Percentiles rank a stretch among this genome's conserved stretches.
These are phyloP conservation scores for Sergeia podlipaevii DNA, from an alignment of 208 protist species.

Conservation along the genomic window DNA sequence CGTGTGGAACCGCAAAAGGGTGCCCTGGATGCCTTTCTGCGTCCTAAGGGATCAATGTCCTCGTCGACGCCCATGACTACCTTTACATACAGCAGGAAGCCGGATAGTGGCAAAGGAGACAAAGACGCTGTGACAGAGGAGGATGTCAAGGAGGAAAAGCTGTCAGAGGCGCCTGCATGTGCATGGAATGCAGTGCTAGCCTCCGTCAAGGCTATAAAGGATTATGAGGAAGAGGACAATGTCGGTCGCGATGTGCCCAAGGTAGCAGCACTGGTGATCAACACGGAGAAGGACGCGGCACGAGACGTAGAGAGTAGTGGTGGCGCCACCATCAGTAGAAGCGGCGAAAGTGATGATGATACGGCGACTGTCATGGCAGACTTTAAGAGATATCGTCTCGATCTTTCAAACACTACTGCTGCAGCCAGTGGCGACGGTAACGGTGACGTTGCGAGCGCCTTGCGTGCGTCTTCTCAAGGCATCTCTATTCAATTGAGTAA, in stretches of 20 bases:
- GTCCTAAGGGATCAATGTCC: neutral
- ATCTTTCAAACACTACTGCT: conserved; percentile 15
- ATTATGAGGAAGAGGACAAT: too few species aligned
- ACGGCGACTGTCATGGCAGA: conserved; percentile 48
- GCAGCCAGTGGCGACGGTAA: neutral
- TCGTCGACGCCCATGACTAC: neutral
- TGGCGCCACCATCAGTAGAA: too few species aligned
- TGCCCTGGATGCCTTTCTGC: conserved; percentile 65
- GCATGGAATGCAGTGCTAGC: too few species aligned
- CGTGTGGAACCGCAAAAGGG: conserved; percentile 75
- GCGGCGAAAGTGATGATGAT: conserved; percentile 22
- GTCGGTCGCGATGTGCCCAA: too few species aligned
- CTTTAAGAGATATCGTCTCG: conserved; percentile 43
- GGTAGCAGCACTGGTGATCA: too few species aligned
- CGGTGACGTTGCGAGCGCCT: neutral
- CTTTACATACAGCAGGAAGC: neutral
- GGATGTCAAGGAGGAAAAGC: too few species aligned
- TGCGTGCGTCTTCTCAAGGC: too few species aligned
- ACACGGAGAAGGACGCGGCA: too few species aligned
- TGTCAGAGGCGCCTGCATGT: too few species aligned
- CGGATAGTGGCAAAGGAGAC: neutral
- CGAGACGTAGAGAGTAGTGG: too few species aligned
- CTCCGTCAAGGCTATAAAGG: too few species aligned
- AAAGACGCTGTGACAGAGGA: neutral
- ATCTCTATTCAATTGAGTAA: too few species aligned